Evolutionary conservation across 345 rosid genomes (phyloP).

Genomic region (Pelargonium nanum): DNA sequence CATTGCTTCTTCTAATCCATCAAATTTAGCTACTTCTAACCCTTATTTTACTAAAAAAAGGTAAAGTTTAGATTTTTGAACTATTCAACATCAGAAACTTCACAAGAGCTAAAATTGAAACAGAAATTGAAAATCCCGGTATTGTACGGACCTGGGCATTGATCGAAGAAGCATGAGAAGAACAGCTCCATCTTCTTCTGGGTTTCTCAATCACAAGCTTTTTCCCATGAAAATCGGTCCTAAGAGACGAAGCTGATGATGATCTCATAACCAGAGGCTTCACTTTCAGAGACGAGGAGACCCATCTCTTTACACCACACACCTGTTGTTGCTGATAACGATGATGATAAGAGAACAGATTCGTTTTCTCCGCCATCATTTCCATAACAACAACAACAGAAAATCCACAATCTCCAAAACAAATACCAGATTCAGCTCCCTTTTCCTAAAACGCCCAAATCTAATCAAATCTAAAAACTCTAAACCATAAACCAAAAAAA

Average conservation of each 20-base stretch:
- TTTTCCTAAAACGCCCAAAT: background rate
- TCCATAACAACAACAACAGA: background rate
- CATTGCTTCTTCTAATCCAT: too few species aligned
- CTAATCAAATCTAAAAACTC: background rate
- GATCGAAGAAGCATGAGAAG: constrained; percentile 19
- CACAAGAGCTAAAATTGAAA: background rate
- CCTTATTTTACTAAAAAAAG: too few species aligned
- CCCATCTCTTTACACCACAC: background rate
- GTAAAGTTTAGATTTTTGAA: too few species aligned
- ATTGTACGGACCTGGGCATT: constrained; percentile 48
- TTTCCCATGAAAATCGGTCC: constrained; percentile 35
- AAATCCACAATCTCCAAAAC: background rate
- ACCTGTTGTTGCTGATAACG: background rate
- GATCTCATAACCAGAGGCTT: constrained; percentile 10
- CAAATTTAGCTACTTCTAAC: too few species aligned
- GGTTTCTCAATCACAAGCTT: constrained; percentile 24
- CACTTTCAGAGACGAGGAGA: background rate
- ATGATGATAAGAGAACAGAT: constrained; percentile 4
- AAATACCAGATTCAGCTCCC: background rate
- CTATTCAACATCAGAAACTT: background rate
- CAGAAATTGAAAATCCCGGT: background rate
- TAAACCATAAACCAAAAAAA: too few species aligned
- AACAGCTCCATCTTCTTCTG: constrained; percentile 14
- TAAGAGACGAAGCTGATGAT: constrained; percentile 4
- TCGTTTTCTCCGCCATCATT: constrained; percentile 7